Evolutionary conservation across 176 grass and related monocot genomes (phyloP), one percentile per base, ranked within the genome.

Genomic region (Sorghum bicolor): DNA sequence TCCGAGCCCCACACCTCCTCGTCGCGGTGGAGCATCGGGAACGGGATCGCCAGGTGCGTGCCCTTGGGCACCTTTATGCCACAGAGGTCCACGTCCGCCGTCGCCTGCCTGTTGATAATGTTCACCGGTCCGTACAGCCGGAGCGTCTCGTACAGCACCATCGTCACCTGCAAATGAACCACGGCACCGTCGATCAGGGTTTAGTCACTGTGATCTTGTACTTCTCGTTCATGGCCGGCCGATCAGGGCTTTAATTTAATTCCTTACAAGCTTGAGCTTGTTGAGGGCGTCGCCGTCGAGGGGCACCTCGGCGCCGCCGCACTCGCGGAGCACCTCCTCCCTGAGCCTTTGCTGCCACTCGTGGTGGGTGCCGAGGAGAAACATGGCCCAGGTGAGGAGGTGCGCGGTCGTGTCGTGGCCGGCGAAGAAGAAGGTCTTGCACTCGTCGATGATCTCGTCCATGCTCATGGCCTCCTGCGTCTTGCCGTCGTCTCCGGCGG

Each of bases 391-490:
- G 47, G 88, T 83, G 1, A 93, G 85, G 20, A 82, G 80, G 25
- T 88, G 78, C 0, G 91, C 32, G 26, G 91, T 93, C 1, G 88
- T 90, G 48, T 93, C 88, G 11, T 93, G 85, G 12, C 91, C 87
- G 6, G 87, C 87, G 41, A 93, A 82, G 87, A 85, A 93, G 85
- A 90, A 93, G 1, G 91, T 93, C 87, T 93, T 93, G 91, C 85
- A 90, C 85, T 93, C 91, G 14, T 87, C 87, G 30, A 93, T 53
- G 36, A 93, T 85, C 72, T 93, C 91, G 29, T 93, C 85, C 76
- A 92, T 84, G 77, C 24, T 85, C 67, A 92, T 90, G 71, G 22
- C 44, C 40, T 9, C 3, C 67, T 24, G 31, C 8, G 15, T 7
- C 48, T 52, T 52, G 17, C 48, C 48, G 16, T 19, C 47, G 47